Conservation (phyloP, 495 filamentous ascomycete species). For the Neurospora discreta region DNA sequence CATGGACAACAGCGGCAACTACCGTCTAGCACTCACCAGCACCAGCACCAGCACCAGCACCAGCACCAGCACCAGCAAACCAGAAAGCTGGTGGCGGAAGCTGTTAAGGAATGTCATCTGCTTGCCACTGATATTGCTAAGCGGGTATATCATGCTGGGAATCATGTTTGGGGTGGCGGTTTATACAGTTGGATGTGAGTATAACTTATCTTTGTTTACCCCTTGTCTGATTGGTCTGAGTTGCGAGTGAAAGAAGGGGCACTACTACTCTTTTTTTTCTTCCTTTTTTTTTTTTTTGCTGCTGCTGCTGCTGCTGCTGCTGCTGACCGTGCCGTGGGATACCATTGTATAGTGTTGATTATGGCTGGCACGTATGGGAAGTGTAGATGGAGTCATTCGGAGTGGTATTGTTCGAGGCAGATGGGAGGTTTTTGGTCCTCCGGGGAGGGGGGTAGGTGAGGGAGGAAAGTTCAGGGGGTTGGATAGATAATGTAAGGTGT, state of each 20-base stretch:
- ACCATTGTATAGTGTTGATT: neutral
- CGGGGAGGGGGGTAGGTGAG: neutral
- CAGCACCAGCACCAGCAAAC: neutral
- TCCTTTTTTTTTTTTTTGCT: neutral
- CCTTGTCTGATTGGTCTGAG: no score
- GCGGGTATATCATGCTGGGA: neutral
- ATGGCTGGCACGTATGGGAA: neutral
- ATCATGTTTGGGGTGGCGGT: neutral
- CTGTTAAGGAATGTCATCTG: neutral
- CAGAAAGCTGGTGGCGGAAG: neutral
- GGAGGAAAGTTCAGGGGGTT: no score
- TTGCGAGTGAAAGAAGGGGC: no score
- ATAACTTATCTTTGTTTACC: neutral
- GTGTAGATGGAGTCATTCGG: neutral
- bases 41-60: no score
- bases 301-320: no score
- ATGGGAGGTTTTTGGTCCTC: neutral
- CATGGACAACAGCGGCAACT: neutral
- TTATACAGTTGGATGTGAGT: neutral
- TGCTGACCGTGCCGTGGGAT: neutral
- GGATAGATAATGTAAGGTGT: no score
- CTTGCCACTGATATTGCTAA: neutral
- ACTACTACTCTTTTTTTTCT: no score
- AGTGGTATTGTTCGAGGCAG: neutral
- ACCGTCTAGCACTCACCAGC: neutral